Evolutionary conservation across 1,284 basidiomycete genomes (phyloP).

Genomic region (Neolentinus lepideus): DNA sequence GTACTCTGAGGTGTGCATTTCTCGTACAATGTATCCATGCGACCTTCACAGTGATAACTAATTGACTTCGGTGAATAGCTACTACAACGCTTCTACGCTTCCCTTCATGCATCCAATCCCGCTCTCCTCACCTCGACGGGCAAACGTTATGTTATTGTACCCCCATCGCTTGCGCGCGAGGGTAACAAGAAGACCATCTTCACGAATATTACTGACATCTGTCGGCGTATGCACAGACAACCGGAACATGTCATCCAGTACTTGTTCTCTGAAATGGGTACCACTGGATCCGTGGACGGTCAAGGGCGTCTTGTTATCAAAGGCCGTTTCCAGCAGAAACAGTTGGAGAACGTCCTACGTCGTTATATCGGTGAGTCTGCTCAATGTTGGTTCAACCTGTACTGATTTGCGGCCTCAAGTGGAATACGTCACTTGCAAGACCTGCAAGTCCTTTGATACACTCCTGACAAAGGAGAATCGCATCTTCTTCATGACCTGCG

Average conservation of each 20-base stretch:
- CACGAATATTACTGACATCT: slow-evolving; percentile 95
- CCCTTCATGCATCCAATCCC: slow-evolving; percentile 92
- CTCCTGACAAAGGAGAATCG: slow-evolving; percentile 96
- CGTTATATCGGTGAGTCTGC: slow-evolving; percentile 83
- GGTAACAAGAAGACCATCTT: slow-evolving; percentile 97
- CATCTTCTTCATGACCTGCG: slow-evolving; percentile 98
- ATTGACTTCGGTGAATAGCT: slow-evolving; percentile 46
- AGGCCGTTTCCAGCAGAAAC: slow-evolving; percentile 97
- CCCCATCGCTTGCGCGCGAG: slow-evolving; percentile 93
- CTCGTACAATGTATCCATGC: slow-evolving; percentile 12
- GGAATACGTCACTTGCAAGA: slow-evolving; percentile 99
- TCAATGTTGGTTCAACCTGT: slow-evolving; percentile 3
- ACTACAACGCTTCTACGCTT: slow-evolving; percentile 86
- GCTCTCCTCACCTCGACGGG: slow-evolving; percentile 81
- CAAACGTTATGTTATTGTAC: slow-evolving; percentile 95
- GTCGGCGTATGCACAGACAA: slow-evolving; percentile 97
- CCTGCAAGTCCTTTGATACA: slow-evolving; percentile 98
- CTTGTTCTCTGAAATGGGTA: slow-evolving; percentile 98
- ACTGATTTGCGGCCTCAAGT: slow-evolving; percentile 39
- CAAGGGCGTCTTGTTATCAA: slow-evolving; percentile 92
- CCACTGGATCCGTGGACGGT: slow-evolving; percentile 93
- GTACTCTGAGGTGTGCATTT: slow-evolving; percentile 71
- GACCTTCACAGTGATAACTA: not conserved
- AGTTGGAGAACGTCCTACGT: slow-evolving; percentile 95
- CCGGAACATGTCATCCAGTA: slow-evolving; percentile 99